phyloP scores from a whole-genome alignment of 306 rosid genomes.

The Cucurbita argyrosperma region DNA sequence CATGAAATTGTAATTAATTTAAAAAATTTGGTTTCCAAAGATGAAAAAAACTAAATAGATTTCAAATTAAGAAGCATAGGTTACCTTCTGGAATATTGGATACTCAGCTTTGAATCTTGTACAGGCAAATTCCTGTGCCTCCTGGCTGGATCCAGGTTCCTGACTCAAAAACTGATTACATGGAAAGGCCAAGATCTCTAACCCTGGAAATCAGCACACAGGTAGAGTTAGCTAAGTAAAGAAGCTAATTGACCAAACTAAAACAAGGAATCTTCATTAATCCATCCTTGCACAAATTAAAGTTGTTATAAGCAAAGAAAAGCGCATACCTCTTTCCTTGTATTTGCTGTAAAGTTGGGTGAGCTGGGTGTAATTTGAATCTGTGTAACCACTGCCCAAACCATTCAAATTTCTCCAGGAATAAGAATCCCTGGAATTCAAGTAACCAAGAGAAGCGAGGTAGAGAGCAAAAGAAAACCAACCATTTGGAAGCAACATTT shows the following conservation, averaged over 20 bases:
- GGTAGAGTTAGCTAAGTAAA: neutral
- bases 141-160: constrained; percentile 73
- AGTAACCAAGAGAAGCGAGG: neutral
- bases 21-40: too few species aligned
- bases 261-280: neutral
- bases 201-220: constrained; percentile 27
- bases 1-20: too few species aligned
- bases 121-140: constrained; percentile 67
- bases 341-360: constrained; percentile 58
- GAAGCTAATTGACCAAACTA: neutral
- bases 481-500: constrained; percentile 97
- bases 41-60: too few species aligned
- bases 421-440: neutral
- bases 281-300: neutral
- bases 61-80: neutral
- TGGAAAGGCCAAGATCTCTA: constrained; percentile 93
- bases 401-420: neutral
- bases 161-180: constrained; percentile 84
- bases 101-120: constrained; percentile 71
- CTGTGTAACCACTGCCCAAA: constrained; percentile 55
- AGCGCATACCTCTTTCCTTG: constrained; percentile 44
- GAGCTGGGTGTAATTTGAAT: constrained; percentile 69
- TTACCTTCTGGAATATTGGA: constrained; percentile 81
- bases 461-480: neutral
- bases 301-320: neutral